Conservation (phyloP, 2,329 filamentous ascomycete species). For the Penicillium palitans region DNA sequence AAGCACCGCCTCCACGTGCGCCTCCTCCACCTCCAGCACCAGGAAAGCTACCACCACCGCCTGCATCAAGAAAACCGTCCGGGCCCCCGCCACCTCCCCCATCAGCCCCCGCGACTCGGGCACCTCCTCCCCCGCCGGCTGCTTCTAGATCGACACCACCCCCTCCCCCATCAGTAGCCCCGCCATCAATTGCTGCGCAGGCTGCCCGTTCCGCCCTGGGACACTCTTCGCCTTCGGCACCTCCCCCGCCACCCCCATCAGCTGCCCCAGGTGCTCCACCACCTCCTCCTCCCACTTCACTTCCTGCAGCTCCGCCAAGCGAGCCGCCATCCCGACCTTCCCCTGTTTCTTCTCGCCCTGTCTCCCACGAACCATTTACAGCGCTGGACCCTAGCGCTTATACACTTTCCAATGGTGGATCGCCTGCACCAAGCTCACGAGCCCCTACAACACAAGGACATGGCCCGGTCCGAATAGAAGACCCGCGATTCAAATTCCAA, state of each 20-base stretch:
- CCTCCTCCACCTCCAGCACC: conserved; percentile 64
- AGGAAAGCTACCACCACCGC: conserved; percentile 56
- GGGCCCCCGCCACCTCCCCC: conserved; percentile 48
- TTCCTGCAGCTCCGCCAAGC: conserved; percentile 41
- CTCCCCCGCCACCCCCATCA: conserved; percentile 49
- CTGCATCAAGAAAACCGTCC: conserved; percentile 59
- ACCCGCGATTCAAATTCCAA: conserved; percentile 83
- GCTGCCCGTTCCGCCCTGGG: conserved; percentile 61
- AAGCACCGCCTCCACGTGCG: conserved; percentile 54
- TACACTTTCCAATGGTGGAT: conserved; percentile 66
- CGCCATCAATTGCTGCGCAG: conserved; percentile 56
- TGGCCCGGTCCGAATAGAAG: conserved; percentile 62
- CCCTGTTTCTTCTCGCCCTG: conserved; percentile 37
- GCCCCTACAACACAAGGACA: conserved; percentile 30
- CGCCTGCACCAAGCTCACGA: conserved; percentile 28
- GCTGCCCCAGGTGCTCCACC: conserved; percentile 49
- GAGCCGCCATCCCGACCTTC: conserved; percentile 47
- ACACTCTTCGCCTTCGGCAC: conserved; percentile 41
- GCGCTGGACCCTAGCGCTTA: conserved; percentile 76
- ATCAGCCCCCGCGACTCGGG: conserved; percentile 45
- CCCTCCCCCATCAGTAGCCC: conserved; percentile 18
- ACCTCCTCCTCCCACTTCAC: conserved; percentile 37
- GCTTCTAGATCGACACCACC: conserved; percentile 49
- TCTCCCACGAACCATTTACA: conserved; percentile 53
- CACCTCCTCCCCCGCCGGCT: conserved; percentile 43